Evolutionary conservation across 108 stramenopile species (phyloP), one percentile per base, ranked within the genome.

Genomic region (Parmales sp.): DNA sequence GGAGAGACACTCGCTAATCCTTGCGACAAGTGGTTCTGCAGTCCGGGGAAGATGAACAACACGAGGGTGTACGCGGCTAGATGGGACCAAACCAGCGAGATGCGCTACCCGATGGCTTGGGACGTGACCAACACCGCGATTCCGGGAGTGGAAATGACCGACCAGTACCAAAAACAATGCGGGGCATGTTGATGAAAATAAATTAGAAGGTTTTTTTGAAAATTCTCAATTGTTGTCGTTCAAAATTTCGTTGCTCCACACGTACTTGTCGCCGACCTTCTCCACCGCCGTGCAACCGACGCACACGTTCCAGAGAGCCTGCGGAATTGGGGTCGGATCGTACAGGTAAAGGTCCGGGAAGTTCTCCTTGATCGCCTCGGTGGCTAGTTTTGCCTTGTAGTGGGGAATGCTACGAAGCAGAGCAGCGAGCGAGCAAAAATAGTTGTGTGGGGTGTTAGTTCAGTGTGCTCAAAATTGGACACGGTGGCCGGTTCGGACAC

Each of bases 11-110:
- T 73, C 26, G 54, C 69, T 28, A 73, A 93, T 80, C 88, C 92
- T 2, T 90, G 92, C 49, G 43, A 80, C 7, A 80, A 88, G 28
- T 93, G 92, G 92, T 93, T 91, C 77, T 93, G 92, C 72, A 73
- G 82, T 16, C 54, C 80, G 4, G 67, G 67, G 18, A 77, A 82
- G 22, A 86, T 86, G 46, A 76, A 83, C 18, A 38, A 64, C 5
- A 90, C 87, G 20, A 50, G 45, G 9, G 84, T 87, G 5, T 90
- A 71, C 72, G 84, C 87, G 22, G 86, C 90, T n/a, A 63, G 80
- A n/a, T 78, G 84, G 64, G 81, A 82, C 31, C 37, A 8, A 31
- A 3, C 2, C 28, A 67, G 29, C 29, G 7, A 3, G 16, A 2
- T 46, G 2, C 78, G 68, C 67, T 93, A 78, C 67, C 88, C 86